Conservation (phyloP, 1,139 yeast species). For the Lodderomyces orthopsilosis region DNA sequence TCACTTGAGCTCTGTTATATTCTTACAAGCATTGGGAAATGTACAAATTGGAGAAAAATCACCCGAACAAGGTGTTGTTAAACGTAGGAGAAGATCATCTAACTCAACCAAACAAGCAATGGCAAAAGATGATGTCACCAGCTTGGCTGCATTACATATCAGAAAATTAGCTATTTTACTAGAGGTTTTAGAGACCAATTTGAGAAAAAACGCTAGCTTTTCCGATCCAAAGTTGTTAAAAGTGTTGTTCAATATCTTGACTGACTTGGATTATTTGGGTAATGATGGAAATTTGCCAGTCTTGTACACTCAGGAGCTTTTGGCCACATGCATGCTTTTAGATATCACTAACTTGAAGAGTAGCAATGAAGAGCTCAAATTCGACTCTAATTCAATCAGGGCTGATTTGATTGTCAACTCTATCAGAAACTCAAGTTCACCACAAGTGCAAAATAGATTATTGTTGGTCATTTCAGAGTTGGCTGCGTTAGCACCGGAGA, state of each 20-base stretch:
- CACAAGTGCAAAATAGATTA: constrained; percentile 90
- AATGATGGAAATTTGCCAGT: constrained; percentile 91
- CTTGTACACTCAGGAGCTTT: constrained; percentile 83
- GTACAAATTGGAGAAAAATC: constrained; percentile 45
- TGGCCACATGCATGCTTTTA: constrained; percentile 82
- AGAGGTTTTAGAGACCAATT: constrained; percentile 66
- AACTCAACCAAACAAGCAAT: constrained; percentile 71
- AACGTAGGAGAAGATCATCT: constrained; percentile 79
- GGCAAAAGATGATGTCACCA: constrained; percentile 67
- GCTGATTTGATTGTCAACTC: constrained; percentile 90
- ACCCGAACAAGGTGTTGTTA: constrained; percentile 53
- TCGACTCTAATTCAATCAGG: constrained; percentile 70
- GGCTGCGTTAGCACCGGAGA: constrained; percentile 87
- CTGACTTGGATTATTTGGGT: constrained; percentile 85
- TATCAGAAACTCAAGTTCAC: constrained; percentile 83
- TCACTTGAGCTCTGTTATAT: constrained; percentile 42
- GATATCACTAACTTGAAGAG: constrained; percentile 56
- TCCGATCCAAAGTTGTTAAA: constrained; percentile 51
- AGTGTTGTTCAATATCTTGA: constrained; percentile 65
- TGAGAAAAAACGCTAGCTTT: constrained; percentile 22
- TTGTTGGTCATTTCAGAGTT: constrained; percentile 81
- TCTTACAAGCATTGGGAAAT: constrained; percentile 48
- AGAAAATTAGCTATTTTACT: constrained; percentile 74
- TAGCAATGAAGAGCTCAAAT: constrained; percentile 16
- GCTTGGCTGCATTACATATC: constrained; percentile 74